phyloP scores from a whole-genome alignment of 2,329 filamentous ascomycete genomes.

The Stachybotrys chartarum region DNA sequence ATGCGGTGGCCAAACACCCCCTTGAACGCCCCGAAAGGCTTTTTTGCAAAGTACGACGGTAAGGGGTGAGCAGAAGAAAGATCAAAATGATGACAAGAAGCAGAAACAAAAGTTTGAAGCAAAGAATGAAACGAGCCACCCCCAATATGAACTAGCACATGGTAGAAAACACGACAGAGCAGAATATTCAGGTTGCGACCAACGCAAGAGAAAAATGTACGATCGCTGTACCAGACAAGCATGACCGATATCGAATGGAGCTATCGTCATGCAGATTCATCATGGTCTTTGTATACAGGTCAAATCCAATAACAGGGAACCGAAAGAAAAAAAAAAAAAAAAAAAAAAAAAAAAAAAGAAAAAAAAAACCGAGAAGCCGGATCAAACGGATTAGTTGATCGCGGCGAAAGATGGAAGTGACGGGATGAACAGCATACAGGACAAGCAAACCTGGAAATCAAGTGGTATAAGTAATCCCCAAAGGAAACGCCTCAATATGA shows the following conservation, averaged over 20 bases:
- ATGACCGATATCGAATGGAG: slow-evolving; percentile 45
- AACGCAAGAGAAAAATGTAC: slow-evolving; percentile 24
- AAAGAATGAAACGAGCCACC: slow-evolving; percentile 6
- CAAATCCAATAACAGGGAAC: slow-evolving; percentile 15
- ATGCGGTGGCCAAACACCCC: slow-evolving; percentile 15
- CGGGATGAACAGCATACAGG: not conserved
- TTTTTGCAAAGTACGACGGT: not conserved
- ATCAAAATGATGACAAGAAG: slow-evolving; percentile 13
- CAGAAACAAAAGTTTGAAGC: slow-evolving; percentile 20
- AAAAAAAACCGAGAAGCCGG: slow-evolving; percentile 6
- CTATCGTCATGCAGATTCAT: slow-evolving; percentile 54
- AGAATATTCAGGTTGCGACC: slow-evolving; percentile 13
- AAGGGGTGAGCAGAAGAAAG: slow-evolving; percentile 5
- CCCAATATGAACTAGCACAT: slow-evolving; percentile 16
- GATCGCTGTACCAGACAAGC: slow-evolving; percentile 56
- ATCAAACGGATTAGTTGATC: not conserved
- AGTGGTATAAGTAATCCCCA: slow-evolving; percentile 27
- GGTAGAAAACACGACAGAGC: slow-evolving; percentile 17
- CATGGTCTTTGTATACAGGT: slow-evolving; percentile 35
- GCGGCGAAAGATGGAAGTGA: slow-evolving; percentile 6
- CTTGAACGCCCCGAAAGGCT: not conserved
- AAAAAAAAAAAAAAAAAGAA: slow-evolving; percentile 9
- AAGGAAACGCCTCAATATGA: slow-evolving; percentile 21
- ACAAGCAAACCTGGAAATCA: slow-evolving; percentile 17
- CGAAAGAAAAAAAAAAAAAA: slow-evolving; percentile 8